Conservation (phyloP, 2,329 filamentous ascomycete genomes). For the Cercospora sp. region DNA sequence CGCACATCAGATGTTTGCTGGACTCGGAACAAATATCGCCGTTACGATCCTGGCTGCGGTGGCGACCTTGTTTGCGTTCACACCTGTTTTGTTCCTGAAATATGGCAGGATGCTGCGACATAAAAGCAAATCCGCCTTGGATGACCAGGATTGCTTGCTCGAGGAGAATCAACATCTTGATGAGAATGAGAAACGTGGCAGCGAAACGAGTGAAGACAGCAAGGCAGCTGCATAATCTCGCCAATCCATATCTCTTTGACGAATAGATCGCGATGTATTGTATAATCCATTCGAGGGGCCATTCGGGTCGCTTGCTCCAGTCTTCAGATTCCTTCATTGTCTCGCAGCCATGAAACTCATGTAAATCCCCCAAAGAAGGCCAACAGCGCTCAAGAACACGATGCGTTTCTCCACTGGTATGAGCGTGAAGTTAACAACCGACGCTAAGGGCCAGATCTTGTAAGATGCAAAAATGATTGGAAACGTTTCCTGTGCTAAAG, state of each 20-base stretch:
- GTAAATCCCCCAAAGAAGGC: conserved; percentile 5
- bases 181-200: conserved; percentile 11
- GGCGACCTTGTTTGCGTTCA: conserved; percentile 42
- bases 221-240: neutral
- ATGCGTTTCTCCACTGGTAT: conserved; percentile 8
- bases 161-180: conserved; percentile 27
- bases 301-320: neutral
- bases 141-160: conserved; percentile 20
- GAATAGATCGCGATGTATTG: neutral
- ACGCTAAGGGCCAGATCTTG: conserved; percentile 9
- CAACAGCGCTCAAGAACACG: conserved; percentile 4
- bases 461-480: conserved; percentile 11
- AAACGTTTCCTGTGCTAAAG: conserved; percentile 5
- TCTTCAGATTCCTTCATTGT: neutral
- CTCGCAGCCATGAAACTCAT: conserved; percentile 5
- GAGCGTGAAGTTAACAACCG: conserved; percentile 7
- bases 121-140: conserved; percentile 22
- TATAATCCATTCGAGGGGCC: neutral
- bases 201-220: neutral
- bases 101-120: conserved; percentile 19
- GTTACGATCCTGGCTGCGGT: conserved; percentile 38
- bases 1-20: conserved; percentile 58
- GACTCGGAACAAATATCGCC: conserved; percentile 45
- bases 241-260: neutral
- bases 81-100: conserved; percentile 28